Base-by-base conservation (phyloP, 345 rosid genomes). In the Arabidopsis arenosa region DNA sequence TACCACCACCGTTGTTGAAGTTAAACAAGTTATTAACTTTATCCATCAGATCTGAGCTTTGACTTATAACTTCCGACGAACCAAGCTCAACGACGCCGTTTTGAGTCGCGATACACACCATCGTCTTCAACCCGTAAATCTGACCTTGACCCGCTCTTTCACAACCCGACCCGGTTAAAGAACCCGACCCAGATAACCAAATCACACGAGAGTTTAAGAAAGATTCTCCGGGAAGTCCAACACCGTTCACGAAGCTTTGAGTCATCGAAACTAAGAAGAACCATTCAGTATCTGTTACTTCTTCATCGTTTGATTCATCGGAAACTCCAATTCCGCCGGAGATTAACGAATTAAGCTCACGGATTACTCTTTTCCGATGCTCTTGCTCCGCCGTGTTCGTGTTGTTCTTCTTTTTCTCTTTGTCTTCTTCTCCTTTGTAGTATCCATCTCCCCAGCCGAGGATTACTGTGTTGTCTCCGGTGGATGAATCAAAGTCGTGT, bases 401-500 rank as follows among this genome's bases (percentile, higher is more conserved):
- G 10, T 72, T 63, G 9, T 55, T 77, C 65, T 79, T 85, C 18
- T 69, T 69, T 73, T 92, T 92, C 41, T 75, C 81, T 69, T 94
- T 92, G 33, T 87, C 90, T 41, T 87, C 93, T 33, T 96, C 98
- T 0, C 98, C 99, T 63, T 85, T 96, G 78, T 96, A 96, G 70
- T 90, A 96, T 0, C 98, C 99, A 75, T 96, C 98, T 32, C 99
- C 99, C 99, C 98, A 96, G 0, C 93, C 97, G 2, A 95, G 83
- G 4, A 88, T 60, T 4, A 87, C 60, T 0, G 86, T 32, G 74
- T 83, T 85, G 54, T 88, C 84, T 82, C 86, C 85, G 66, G 82
- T 58, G 44, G 79, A 4, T 69, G 80, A 35, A 48, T 70, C 44
- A 84, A 81, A 90, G 15, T 92, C 97, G 49, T 80, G 86, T 0